phyloP scores from a whole-genome alignment of 1,139 yeast genomes.

The Suhomyces guaymorum region DNA sequence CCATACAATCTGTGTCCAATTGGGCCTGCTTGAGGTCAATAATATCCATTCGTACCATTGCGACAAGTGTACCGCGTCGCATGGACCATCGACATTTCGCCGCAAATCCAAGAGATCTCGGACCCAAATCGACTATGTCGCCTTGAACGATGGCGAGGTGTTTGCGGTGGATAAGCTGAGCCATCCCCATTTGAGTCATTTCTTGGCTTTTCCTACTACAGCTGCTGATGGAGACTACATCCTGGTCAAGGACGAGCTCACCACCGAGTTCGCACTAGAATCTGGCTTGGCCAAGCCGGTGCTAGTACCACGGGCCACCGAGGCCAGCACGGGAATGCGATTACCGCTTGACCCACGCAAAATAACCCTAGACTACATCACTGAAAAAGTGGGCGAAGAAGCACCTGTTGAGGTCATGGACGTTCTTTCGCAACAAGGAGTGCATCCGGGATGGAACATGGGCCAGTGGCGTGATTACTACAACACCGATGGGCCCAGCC shows the following conservation, averaged over 20 bases:
- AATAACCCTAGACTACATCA: conserved; percentile 57
- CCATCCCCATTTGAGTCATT: conserved; percentile 61
- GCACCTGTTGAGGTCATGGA: conserved; percentile 82
- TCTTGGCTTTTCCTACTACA: conserved; percentile 27
- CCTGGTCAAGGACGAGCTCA: conserved; percentile 22
- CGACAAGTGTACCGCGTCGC: conserved; percentile 38
- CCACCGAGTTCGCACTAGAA: conserved; percentile 35
- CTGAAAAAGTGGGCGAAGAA: conserved; percentile 63
- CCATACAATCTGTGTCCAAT: conserved; percentile 53
- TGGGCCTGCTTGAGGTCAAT: conserved; percentile 38
- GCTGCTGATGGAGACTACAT: conserved; percentile 13
- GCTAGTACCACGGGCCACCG: conserved; percentile 33
- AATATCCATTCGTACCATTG: conserved; percentile 59
- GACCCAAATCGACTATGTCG: conserved; percentile 69
- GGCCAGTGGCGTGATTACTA: conserved; percentile 77
- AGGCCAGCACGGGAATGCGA: conserved; percentile 35
- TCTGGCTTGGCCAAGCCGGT: conserved; percentile 31
- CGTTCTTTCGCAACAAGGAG: conserved; percentile 75
- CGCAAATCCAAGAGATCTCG: conserved; percentile 59
- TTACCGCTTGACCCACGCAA: conserved; percentile 37
- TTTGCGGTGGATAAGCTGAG: conserved; percentile 55
- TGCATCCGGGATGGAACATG: conserved; percentile 66
- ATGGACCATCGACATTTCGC: conserved; percentile 56
- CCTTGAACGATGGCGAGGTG: conserved; percentile 73
- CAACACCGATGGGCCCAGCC: conserved; percentile 38